phyloP scores from a whole-genome alignment of 2,329 filamentous ascomycete species.

The Colletotrichum acutatum region DNA sequence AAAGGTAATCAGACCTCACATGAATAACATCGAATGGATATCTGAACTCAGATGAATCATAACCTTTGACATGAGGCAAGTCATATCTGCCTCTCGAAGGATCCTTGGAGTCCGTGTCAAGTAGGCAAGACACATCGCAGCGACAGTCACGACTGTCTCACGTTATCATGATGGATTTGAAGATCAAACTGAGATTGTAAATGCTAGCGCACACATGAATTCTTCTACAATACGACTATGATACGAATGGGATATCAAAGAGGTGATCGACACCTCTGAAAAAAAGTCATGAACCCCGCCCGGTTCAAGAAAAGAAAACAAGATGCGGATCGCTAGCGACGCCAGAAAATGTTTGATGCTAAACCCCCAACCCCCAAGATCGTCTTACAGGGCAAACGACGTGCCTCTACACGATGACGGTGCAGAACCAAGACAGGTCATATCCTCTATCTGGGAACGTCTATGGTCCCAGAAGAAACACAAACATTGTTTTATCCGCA shows the following conservation, averaged over 20 bases:
- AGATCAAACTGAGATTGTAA: too few relatives aligned
- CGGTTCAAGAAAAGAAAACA: conserved; percentile 7
- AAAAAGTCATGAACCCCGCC: conserved; percentile 3
- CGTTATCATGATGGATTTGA: neutral
- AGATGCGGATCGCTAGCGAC: conserved; percentile 29
- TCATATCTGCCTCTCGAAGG: too few relatives aligned
- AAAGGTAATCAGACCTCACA: too few relatives aligned
- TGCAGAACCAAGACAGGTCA: neutral
- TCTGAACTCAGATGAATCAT: too few relatives aligned
- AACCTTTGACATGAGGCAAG: too few relatives aligned
- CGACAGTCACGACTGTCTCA: too few relatives aligned
- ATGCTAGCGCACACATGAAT: neutral
- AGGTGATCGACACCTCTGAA: conserved; percentile 28
- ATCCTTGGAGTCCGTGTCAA: too few relatives aligned
- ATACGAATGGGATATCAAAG: conserved; percentile 22
- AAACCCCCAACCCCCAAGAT: neutral
- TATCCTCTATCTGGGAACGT: neutral
- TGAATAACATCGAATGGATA: too few relatives aligned
- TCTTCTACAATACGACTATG: conserved; percentile 25
- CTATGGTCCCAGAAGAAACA: neutral
- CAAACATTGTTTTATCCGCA: conserved; percentile 10
- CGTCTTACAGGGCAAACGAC: neutral
- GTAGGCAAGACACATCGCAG: too few relatives aligned
- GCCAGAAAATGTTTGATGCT: conserved; percentile 1
- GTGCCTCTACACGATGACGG: neutral